Base-by-base conservation (phyloP, 306 rosid genomes). In the Bauhinia variegata region DNA sequence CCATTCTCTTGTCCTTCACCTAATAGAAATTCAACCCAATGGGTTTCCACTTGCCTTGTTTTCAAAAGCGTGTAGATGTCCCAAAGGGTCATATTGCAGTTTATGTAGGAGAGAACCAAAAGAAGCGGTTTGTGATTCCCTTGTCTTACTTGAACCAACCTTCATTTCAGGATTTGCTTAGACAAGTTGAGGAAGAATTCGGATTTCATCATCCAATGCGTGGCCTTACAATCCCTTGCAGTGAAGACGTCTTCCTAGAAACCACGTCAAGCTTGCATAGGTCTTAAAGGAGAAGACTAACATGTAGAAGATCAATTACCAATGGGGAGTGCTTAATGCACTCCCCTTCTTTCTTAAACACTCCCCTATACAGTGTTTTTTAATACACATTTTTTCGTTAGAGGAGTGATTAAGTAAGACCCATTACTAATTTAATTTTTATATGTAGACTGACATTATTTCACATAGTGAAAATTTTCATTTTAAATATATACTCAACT, bases 11-110 rank as follows among this genome's bases (percentile, higher is more conserved):
- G n/a, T n/a, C n/a, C 60, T 54, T 33, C 4, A 0, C 6, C 15
- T 3, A 2, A 5, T 9, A 14, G 11, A 17, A 16, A 9, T 38
- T 11, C 3, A 51, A 65, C 34, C 34, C 34, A 50, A 50, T 65
- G 60, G 49, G 56, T 11, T 30, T 63, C 42, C 8, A 10, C 18
- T 31, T 36, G 53, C 54, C 39, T 2, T 3, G 28, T 30, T 12
- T 17, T 48, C 8, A 3, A 65, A 50, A n/a, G n/a, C n/a, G n/a
- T n/a, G n/a, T n/a, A n/a, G n/a, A n/a, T n/a, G n/a, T n/a, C n/a
- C n/a, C n/a, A n/a, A n/a, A n/a, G 46, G 87, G 84, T 9, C 53
- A 32, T 17, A 60, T 63, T 71, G 84, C 69, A 15, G 82, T 83
- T 11, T 83, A 69, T 36, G 72, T 79, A 15, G 80, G 80, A 39